phyloP scores from a whole-genome alignment of 2,329 filamentous ascomycete genomes.

The Epichloe gansuensis region DNA sequence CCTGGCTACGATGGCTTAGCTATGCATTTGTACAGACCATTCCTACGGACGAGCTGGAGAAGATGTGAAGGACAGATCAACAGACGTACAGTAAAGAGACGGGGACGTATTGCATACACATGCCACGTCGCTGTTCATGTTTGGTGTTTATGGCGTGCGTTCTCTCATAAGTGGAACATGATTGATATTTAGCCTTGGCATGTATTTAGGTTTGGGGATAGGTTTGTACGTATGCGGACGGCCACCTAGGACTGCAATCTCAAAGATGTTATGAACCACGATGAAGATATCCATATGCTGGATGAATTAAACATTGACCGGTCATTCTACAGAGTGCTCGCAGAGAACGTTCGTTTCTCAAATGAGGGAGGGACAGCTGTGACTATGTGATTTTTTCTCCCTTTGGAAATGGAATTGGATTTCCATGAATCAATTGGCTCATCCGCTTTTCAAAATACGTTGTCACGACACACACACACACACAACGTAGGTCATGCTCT shows the following conservation, averaged over 20 bases:
- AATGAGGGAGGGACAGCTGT: no score
- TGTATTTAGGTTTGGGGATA: not conserved
- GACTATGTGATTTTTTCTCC: no score
- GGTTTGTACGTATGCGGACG: not conserved
- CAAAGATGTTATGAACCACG: not conserved
- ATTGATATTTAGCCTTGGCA: not conserved
- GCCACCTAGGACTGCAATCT: no score
- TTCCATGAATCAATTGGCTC: no score
- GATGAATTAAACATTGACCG: not conserved
- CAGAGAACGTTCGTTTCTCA: no score
- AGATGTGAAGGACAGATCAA: conserved; percentile 19
- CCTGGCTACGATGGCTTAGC: conserved; percentile 66
- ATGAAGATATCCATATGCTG: not conserved
- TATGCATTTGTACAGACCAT: conserved; percentile 72
- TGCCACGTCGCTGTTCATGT: not conserved
- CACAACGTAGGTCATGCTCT: no score
- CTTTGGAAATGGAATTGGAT: no score
- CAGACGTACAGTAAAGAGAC: not conserved
- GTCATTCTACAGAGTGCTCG: no score
- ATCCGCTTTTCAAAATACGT: no score
- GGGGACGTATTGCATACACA: not conserved
- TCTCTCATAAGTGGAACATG: not conserved
- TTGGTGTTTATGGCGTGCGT: not conserved
- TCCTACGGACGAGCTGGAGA: conserved; percentile 50
- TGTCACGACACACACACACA: no score